phyloP scores from a whole-genome alignment of 352 stramenopile species.

The Hyaloperonospora arabidopsidis region DNA sequence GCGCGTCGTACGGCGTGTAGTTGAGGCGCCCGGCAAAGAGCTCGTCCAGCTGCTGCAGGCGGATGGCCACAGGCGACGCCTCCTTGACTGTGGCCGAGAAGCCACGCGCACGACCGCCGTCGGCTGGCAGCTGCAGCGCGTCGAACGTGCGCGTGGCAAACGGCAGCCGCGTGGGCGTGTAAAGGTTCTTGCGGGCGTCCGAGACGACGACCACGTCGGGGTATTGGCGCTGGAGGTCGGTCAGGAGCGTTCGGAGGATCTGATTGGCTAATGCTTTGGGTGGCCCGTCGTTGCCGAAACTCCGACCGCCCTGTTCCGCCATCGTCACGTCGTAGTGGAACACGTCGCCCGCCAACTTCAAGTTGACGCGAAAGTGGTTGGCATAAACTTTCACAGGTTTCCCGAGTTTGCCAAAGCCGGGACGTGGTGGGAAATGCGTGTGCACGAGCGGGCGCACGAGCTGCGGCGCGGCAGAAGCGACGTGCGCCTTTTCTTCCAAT shows the following conservation, averaged over 20 bases:
- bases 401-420: slow-evolving; percentile 47
- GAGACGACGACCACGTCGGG: slow-evolving; percentile 35
- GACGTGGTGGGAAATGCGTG: slow-evolving; percentile 44
- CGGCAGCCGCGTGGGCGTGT: slow-evolving; percentile 33
- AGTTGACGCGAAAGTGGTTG: slow-evolving; percentile 61
- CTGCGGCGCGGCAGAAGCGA: slow-evolving; percentile 11
- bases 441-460: slow-evolving; percentile 32
- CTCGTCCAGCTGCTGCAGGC: slow-evolving; percentile 51
- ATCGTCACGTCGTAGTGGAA: slow-evolving; percentile 75
- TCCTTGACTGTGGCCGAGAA: slow-evolving; percentile 53
- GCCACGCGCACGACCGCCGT: slow-evolving; percentile 30
- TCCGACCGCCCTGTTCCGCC: slow-evolving; percentile 25
- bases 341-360: slow-evolving; percentile 40
- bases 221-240: slow-evolving; percentile 33
- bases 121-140: slow-evolving; percentile 31
- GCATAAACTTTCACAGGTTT: slow-evolving; percentile 36
- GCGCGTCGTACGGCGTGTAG: slow-evolving; percentile 63
- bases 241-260: slow-evolving; percentile 48
- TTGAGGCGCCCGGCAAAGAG: slow-evolving; percentile 51
- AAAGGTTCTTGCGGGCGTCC: slow-evolving; percentile 54
- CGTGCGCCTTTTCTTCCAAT: slow-evolving; percentile 36
- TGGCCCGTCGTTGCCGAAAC: slow-evolving; percentile 39
- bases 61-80: slow-evolving; percentile 47
- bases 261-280: slow-evolving; percentile 49
- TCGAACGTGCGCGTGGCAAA: slow-evolving; percentile 42